Evolutionary conservation across 176 grass and related monocot species (phyloP), one percentile per base, ranked within the genome.

Genomic region (Musa beccarii): DNA sequence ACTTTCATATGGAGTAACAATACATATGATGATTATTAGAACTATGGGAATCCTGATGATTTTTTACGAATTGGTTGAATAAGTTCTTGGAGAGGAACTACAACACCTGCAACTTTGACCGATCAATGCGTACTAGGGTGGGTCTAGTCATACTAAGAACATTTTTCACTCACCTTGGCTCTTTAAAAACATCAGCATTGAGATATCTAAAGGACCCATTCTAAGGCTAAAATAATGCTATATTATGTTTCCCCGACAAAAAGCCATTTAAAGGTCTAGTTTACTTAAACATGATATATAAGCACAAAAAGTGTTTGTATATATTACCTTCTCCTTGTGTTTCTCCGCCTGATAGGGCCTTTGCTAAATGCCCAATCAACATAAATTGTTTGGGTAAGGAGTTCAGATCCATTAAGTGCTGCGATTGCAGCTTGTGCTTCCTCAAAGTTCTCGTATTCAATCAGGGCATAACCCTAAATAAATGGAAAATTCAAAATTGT

Each of bases 381-480:
- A 66, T 25, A 66, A 26, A 66, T 66, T 26, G 63, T 28, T 66
- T 66, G 20, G 11, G 63, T 66, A 24, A 66, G 63, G 63, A 66
- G 63, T 10, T 66, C 22, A 12, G 63, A 25, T 66, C 63, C 63
- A 66, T 66, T 66, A 3, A 66, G 22, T 24, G n/a, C 3, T 24
- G 2, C 13, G 13, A 66, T 66, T 66, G 63, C 63, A 66, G 63
- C 63, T 66, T 66, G n/a, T 22, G 63, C 63, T 66, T 66, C 63
- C 10, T 66, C 63, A 66, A 29, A 66, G 63, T 66, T 66, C 63
- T 66, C 63, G 15, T 66, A 66, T 66, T 66, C 63, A 29, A 66
- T 66, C 8, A 66, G 23, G 11, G 63, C 63, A 26, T 66, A 66
- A 66, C 63, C 63, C 63, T 66, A 24, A 24, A 66, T 11, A 66